phyloP scores from a whole-genome alignment of 805 yeast species.

The Dipodascus geniculatus region DNA sequence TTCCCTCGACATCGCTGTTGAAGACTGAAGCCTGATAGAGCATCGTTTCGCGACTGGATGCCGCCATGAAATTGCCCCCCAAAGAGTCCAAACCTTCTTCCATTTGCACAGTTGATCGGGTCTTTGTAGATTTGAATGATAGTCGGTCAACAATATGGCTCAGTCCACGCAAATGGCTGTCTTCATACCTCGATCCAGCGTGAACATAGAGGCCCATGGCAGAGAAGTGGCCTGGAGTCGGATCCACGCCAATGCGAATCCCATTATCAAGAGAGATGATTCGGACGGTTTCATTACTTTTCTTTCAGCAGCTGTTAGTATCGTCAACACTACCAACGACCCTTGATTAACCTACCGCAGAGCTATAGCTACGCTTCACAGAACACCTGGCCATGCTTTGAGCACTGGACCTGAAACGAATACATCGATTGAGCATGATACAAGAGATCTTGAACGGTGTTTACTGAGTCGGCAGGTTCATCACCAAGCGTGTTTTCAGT shows the following conservation, averaged over 20 bases:
- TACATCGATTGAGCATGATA: too few species aligned
- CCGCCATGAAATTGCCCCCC: conserved; percentile 92
- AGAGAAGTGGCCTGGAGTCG: conserved; percentile 80
- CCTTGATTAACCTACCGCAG: not conserved
- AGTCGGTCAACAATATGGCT: conserved; percentile 78
- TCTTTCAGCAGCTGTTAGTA: not conserved
- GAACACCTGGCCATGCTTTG: not conserved
- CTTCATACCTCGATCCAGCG: conserved; percentile 85
- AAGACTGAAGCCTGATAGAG: conserved; percentile 93
- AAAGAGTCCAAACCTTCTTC: conserved; percentile 59
- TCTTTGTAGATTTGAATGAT: conserved; percentile 40
- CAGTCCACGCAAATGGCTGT: conserved; percentile 47
- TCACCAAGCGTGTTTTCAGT: too few species aligned
- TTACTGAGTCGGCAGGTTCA: too few species aligned
- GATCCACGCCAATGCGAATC: conserved; percentile 69
- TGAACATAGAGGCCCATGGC: conserved; percentile 82
- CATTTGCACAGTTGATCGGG: conserved; percentile 49
- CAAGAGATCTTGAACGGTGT: too few species aligned
- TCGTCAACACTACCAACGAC: not conserved
- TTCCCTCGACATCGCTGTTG: conserved; percentile 67
- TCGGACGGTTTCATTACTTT: not conserved
- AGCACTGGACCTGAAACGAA: too few species aligned
- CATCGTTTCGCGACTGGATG: conserved; percentile 83
- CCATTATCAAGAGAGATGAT: conserved; percentile 56
- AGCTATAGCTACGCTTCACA: not conserved